A percentile compares a stretch with the other conserved stretches of the same genome.
These are phyloP conservation scores for Penicillium capsulatum DNA, from an alignment of 2,329 filamentous ascomycete genomes.

Conservation along the genomic window DNA sequence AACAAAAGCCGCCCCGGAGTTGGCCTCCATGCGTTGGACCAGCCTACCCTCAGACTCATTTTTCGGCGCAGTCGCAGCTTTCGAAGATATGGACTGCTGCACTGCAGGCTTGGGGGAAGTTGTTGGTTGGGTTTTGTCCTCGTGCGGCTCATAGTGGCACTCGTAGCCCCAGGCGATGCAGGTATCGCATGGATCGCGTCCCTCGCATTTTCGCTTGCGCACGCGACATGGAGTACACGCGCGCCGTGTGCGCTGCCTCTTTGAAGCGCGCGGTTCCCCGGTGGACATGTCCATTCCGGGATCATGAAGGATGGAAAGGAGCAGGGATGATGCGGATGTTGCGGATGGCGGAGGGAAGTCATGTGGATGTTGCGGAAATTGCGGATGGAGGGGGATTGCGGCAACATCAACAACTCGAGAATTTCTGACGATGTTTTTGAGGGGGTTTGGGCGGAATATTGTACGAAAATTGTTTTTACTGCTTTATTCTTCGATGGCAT, in stretches of 20 bases:
- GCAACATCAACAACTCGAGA: neutral
- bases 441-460: no score
- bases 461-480: no score
- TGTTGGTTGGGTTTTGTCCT: conserved; percentile 2
- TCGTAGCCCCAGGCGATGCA: conserved; percentile 29
- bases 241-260: conserved; percentile 21
- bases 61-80: neutral
- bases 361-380: neutral
- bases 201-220: conserved; percentile 31
- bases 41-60: conserved; percentile 8
- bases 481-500: no score
- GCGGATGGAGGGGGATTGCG: neutral
- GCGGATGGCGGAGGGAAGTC: conserved; percentile 1
- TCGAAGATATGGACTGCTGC: neutral
- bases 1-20: conserved; percentile 54
- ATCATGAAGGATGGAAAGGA: neutral
- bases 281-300: no score
- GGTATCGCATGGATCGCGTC: conserved; percentile 24
- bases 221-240: conserved; percentile 29
- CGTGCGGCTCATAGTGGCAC: conserved; percentile 23
- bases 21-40: conserved; percentile 47
- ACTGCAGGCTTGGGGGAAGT: no score
- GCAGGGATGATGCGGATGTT: conserved; percentile 4
- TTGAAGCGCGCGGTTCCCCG: conserved; percentile 14
- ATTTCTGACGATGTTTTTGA: no score